Evolutionary conservation across 495 filamentous ascomycete genomes (phyloP).

Genomic region (Pseudotulostoma volvatum): DNA sequence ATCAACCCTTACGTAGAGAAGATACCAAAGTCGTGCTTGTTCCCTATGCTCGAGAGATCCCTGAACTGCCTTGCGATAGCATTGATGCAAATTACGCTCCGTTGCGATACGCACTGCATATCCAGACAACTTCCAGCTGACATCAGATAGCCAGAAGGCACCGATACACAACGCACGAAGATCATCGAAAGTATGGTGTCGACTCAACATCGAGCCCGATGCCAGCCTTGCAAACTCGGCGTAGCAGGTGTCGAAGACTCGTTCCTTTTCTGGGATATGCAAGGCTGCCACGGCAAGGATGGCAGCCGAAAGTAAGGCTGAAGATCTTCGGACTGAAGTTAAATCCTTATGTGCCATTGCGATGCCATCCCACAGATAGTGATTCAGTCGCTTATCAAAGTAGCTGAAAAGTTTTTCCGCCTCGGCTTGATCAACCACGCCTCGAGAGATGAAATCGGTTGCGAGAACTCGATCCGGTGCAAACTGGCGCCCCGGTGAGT

Average conservation of each 20-base stretch:
- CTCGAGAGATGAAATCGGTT: conserved; percentile 37
- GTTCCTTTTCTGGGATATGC: conserved; percentile 30
- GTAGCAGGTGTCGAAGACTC: conserved; percentile 33
- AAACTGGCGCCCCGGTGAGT: conserved; percentile 19
- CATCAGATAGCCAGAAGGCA: conserved; percentile 38
- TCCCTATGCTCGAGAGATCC: conserved; percentile 30
- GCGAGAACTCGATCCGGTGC: conserved; percentile 24
- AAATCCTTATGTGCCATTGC: conserved; percentile 28
- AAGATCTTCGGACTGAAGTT: conserved; percentile 29
- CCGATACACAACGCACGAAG: conserved; percentile 36
- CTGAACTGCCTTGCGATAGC: conserved; percentile 32
- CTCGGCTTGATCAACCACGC: conserved; percentile 29
- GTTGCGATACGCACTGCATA: conserved; percentile 41
- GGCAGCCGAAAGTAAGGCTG: conserved; percentile 32
- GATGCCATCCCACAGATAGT: conserved; percentile 37
- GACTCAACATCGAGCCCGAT: conserved; percentile 35
- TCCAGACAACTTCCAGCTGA: conserved; percentile 40
- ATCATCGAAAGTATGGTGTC: conserved; percentile 34
- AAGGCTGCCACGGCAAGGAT: conserved; percentile 37
- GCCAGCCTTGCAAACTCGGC: conserved; percentile 35
- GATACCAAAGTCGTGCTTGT: conserved; percentile 34
- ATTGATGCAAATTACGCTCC: conserved; percentile 33
- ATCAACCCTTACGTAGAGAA: conserved; percentile 31
- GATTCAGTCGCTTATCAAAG: conserved; percentile 36
- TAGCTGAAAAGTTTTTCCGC: conserved; percentile 33